Conservation (phyloP, 129 eudicot species). For the Tagetes erecta region DNA sequence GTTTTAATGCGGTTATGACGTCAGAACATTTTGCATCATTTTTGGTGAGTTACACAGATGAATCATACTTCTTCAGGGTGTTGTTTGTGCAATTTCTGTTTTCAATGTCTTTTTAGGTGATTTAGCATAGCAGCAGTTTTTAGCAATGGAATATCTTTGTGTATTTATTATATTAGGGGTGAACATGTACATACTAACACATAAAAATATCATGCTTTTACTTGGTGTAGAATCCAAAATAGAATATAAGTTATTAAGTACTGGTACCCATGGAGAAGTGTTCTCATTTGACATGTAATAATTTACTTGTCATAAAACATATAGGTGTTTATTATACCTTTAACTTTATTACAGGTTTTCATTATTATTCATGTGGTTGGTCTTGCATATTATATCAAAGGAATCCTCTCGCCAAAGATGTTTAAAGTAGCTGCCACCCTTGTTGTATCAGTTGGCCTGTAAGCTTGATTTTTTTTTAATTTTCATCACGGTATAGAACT, state of each 20-base stretch:
- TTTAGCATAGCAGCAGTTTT: not conserved
- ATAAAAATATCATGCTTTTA: not conserved
- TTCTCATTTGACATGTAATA: not conserved
- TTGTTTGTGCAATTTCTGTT: slow-evolving; percentile 9
- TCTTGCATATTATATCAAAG: slow-evolving; percentile 86
- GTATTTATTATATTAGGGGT: not conserved
- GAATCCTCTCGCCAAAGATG: slow-evolving; percentile 93
- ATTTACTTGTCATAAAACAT: not conserved
- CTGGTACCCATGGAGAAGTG: not conserved
- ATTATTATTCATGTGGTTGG: slow-evolving; percentile 91
- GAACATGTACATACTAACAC: not conserved
- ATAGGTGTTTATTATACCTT: not conserved
- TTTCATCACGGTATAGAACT: slow-evolving; percentile 8
- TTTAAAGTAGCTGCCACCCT: slow-evolving; percentile 94
- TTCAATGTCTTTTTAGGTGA: not conserved
- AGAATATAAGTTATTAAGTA: not conserved
- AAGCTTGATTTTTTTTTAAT: slow-evolving; percentile 38
- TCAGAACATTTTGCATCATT: slow-evolving; percentile 99
- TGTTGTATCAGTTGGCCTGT: slow-evolving; percentile 87
- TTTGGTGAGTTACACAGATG: slow-evolving; percentile 54
- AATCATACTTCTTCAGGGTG: slow-evolving; percentile 1
- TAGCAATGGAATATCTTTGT: not conserved
- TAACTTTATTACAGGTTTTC: slow-evolving; percentile 63
- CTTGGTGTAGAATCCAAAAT: slow-evolving; percentile 10
- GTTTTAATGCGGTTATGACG: slow-evolving; percentile 97